These are phyloP conservation scores for Paracoccidioides lutzii DNA, from an alignment of 2,329 filamentous ascomycete species.

Conservation along the genomic window DNA sequence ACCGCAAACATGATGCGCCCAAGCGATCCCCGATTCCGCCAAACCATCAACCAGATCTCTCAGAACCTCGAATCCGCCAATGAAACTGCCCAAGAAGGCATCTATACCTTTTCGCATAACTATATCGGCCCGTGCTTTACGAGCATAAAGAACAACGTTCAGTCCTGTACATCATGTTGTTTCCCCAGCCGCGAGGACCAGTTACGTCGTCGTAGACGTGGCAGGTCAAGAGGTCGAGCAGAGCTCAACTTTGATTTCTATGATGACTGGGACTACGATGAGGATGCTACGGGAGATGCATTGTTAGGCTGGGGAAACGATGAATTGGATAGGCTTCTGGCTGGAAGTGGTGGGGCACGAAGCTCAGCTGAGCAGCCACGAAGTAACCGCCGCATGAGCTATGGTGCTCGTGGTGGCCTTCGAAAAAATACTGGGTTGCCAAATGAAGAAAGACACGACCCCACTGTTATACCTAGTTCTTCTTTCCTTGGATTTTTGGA, in stretches of 20 bases:
- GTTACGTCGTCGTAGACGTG: constrained; percentile 54
- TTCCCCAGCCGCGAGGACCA: constrained; percentile 60
- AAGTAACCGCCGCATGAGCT: constrained; percentile 75
- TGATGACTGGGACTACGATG: constrained; percentile 78
- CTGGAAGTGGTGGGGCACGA: constrained; percentile 37
- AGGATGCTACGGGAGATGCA: constrained; percentile 37
- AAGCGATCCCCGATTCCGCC: constrained; percentile 73
- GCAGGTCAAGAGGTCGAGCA: constrained; percentile 45
- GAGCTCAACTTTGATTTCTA: constrained; percentile 94
- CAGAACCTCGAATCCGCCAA: constrained; percentile 84
- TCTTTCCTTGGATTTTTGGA: constrained; percentile 76
- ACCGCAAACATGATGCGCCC: constrained; percentile 42
- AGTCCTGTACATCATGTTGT: constrained; percentile 58
- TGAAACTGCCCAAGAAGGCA: constrained; percentile 76
- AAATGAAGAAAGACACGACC: constrained; percentile 48
- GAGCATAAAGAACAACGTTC: constrained; percentile 52
- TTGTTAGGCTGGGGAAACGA: constrained; percentile 69
- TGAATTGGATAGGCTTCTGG: constrained; percentile 72
- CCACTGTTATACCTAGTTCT: constrained; percentile 80
- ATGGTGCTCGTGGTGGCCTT: constrained; percentile 53
- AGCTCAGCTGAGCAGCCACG: constrained; percentile 49
- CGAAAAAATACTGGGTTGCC: constrained; percentile 43
- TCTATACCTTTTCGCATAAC: constrained; percentile 77
- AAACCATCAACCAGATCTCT: constrained; percentile 84
- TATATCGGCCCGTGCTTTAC: constrained; percentile 74